Conservation (phyloP, 2,329 filamentous ascomycete species). For the Aspergillus ustus region DNA sequence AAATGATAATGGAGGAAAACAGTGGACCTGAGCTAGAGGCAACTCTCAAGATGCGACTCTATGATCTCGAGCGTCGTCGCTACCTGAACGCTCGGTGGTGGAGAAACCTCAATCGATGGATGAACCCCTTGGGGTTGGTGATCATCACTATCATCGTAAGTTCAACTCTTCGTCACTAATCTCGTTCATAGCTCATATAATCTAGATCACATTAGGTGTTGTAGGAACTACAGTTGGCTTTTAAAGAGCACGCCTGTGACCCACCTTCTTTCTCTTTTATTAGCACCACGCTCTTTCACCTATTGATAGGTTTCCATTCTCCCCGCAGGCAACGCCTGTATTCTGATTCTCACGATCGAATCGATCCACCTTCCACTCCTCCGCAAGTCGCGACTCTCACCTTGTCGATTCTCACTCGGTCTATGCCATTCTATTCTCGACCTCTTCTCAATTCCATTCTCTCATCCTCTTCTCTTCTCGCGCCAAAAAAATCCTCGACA, state of each 20-base stretch:
- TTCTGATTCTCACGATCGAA: constrained; percentile 10
- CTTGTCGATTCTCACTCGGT: constrained; percentile 12
- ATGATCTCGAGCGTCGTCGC: constrained; percentile 52
- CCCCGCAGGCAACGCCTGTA: constrained; percentile 15
- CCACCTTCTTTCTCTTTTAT: background rate
- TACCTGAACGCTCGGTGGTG: constrained; percentile 68
- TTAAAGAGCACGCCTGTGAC: constrained; percentile 18
- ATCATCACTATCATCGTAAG: constrained; percentile 61
- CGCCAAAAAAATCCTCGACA: constrained; percentile 30
- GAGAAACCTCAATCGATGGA: constrained; percentile 66
- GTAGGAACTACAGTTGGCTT: constrained; percentile 41
- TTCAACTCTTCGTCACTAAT: constrained; percentile 16
- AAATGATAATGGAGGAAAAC: constrained; percentile 57
- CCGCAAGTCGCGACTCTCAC: constrained; percentile 16
- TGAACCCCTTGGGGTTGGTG: constrained; percentile 61
- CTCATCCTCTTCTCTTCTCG: constrained; percentile 21
- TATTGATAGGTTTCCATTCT: constrained; percentile 2
- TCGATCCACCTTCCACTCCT: constrained; percentile 15
- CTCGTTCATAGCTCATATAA: constrained; percentile 14
- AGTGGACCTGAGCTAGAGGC: constrained; percentile 45
- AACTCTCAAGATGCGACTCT: constrained; percentile 50
- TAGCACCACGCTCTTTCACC: background rate
- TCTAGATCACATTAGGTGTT: constrained; percentile 35
- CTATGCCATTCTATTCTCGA: background rate
- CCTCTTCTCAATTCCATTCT: constrained; percentile 2